Base-by-base conservation (phyloP, 2,329 filamentous ascomycete genomes). In the Claviceps humidiphila region DNA sequence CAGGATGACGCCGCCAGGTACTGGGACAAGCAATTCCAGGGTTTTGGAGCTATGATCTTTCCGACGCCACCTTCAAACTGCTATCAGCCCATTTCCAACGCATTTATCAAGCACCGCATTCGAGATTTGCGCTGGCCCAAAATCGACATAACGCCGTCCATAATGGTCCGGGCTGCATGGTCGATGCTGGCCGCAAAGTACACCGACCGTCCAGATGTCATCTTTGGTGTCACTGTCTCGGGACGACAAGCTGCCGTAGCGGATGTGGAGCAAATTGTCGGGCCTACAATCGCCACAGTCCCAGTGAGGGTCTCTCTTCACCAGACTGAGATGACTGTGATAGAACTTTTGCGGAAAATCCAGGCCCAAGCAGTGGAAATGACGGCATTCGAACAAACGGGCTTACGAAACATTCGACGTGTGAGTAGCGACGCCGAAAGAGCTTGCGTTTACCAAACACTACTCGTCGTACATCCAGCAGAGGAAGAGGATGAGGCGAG, bases 321-420 rank as follows among this genome's bases (percentile, higher is more conserved):
- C 74, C 49, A 41, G 17, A 42, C 43, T 14, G 24, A 43, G 30
- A 60, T 61, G 1, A 52, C 39, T 5, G 61, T 72, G 8, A 54
- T 57, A 0, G 61, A 72, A n/a, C 74, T 71, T 51, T 61, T 81
- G 9, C 60, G 71, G 17, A 58, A 60, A 1, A 39, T 63, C 0
- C 60, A 63, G 34, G 7, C 44, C 5, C 51, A 56, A 46, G 47
- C 53, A 14, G 24, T 52, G 1, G 53, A 56, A 8, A 56, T 55
- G 53, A 54, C 55, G 5, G 50, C 42, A 0, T 55, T 47, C 38
- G 56, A 59, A 41, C 56, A 59, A n/a, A 55, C 53, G 9, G 58
- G 58, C 1, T 43, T 60, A 6, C 52, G 54, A 24, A 17, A 22
- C 3, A 59, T 59, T 20, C 41, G 53, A 7, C 53, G 51, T 13